Conservation (phyloP, 78 protist genomes). For the Dictyostelium purpureum region DNA sequence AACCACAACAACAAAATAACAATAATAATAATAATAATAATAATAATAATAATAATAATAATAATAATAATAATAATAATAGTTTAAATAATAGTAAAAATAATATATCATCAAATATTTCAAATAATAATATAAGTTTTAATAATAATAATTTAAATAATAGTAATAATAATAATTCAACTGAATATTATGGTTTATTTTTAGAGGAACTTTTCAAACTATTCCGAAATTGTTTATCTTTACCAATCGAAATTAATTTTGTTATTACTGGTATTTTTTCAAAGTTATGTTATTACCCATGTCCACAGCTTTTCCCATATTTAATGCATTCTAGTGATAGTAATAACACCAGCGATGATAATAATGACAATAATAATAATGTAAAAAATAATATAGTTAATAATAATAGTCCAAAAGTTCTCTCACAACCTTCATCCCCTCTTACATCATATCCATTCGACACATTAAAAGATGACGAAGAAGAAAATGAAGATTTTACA, state of each 20-base stretch:
- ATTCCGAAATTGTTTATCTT: slow-evolving; percentile 2
- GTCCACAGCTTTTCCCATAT: slow-evolving; percentile 58
- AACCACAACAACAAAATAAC: background rate
- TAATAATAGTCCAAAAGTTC: background rate
- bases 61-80: slow-evolving; percentile 24
- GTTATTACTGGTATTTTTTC: slow-evolving; percentile 64
- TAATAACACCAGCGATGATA: background rate
- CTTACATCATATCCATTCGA: background rate
- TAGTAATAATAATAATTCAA: slow-evolving; percentile 1
- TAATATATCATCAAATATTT: background rate
- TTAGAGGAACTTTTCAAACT: slow-evolving; percentile 12
- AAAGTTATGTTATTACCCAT: slow-evolving; percentile 67
- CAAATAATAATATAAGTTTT: background rate
- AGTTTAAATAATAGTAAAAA: background rate
- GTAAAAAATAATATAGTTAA: background rate
- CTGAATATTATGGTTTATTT: slow-evolving; percentile 29
- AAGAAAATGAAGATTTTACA: background rate
- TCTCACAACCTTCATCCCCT: background rate
- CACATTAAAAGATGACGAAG: background rate
- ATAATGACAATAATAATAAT: background rate
- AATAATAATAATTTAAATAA: background rate
- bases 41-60: background rate
- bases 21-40: background rate
- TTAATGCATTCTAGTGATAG: slow-evolving; percentile 21
- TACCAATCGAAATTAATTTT: slow-evolving; percentile 63